These are phyloP conservation scores for Toxicodendron radicans DNA, from an alignment of 345 rosid genomes.

Conservation along the genomic window DNA sequence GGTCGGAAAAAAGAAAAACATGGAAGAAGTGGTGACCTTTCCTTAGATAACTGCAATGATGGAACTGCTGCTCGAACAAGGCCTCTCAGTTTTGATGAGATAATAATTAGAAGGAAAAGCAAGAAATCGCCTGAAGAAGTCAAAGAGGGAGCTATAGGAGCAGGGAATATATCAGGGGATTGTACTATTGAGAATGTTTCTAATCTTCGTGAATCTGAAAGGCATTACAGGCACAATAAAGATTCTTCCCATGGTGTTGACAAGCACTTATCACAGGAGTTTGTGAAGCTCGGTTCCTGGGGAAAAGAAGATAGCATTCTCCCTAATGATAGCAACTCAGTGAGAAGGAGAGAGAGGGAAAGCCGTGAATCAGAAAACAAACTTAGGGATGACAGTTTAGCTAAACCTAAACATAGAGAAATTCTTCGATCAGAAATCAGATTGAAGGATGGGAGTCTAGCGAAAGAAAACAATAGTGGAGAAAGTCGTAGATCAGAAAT, in stretches of 20 bases:
- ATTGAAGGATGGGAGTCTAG: constrained; percentile 35
- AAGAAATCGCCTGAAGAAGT: constrained; percentile 45
- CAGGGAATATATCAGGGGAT: constrained; percentile 23
- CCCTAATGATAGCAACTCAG: constrained; percentile 27
- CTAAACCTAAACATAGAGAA: constrained; percentile 24
- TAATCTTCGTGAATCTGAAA: constrained; percentile 33
- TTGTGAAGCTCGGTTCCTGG: constrained; percentile 32
- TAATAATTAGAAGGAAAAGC: constrained; percentile 64
- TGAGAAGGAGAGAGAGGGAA: constrained; percentile 23
- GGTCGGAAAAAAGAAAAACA: constrained; percentile 40
- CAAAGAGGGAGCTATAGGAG: constrained; percentile 30
- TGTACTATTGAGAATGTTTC: constrained; percentile 32
- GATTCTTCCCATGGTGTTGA: constrained; percentile 30
- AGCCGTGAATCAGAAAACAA: constrained; percentile 31
- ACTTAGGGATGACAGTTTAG: constrained; percentile 24
- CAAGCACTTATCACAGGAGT: constrained; percentile 32
- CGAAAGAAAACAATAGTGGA: constrained; percentile 20
- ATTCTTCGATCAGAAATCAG: constrained; percentile 35
- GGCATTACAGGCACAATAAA: constrained; percentile 28
- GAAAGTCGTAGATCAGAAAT: constrained; percentile 29
- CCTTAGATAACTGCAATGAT: constrained; percentile 29
- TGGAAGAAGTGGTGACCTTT: constrained; percentile 30
- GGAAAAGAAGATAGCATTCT: constrained; percentile 30
- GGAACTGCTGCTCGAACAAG: constrained; percentile 91
- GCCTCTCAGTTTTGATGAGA: constrained; percentile 76